Evolutionary conservation across 768 basidiomycete species (phyloP), one percentile per base, ranked within the genome.

Genomic region (Trametes cubensis): DNA sequence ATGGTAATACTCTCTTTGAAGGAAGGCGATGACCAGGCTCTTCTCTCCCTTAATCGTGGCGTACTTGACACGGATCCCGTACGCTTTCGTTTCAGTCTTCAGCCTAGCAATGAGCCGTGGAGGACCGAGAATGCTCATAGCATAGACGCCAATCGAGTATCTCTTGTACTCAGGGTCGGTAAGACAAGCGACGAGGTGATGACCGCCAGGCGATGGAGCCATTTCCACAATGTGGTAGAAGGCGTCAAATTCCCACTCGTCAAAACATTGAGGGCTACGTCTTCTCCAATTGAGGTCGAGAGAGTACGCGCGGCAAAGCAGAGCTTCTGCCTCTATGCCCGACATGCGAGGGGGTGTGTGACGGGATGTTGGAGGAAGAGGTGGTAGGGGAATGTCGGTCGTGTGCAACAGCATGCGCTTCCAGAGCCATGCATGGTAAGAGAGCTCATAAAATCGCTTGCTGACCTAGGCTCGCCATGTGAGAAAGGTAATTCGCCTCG

Each of bases 361-460:
- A 34, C 79, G 78, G 63, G 78, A 76, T 0, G 84, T 85, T 0
- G 87, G 87, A 2, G 86, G 85, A 5, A 87, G 73, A 4, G 85
- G 85, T 6, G 87, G 82, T 18, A 86, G 73, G 10, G 83, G 85
- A n/a, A 85, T 75, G 25, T 77, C 77, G 63, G 87, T 76, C n/a
- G 74, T 71, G 42, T 75, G 71, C 60, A 90, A 74, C 62, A 87
- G 83, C 34, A 34, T 34, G 18, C 82, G 81, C 70, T 85, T 87
- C 89, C 89, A 90, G 42, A 89, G 84, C 48, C 83, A 73, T 18
- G 87, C 82, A 64, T 89, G 83, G 59, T 89, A 85, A 0, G 87
- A 88, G 60, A 90, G 77, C 30, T 84, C 71, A 67, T 82, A 88
- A 66, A 85, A 85, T 4, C 79, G 69, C 66, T 79, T 85, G 76